Conservation (phyloP, 2,329 filamentous ascomycete species). For the Aspergillus costaricaensis region DNA sequence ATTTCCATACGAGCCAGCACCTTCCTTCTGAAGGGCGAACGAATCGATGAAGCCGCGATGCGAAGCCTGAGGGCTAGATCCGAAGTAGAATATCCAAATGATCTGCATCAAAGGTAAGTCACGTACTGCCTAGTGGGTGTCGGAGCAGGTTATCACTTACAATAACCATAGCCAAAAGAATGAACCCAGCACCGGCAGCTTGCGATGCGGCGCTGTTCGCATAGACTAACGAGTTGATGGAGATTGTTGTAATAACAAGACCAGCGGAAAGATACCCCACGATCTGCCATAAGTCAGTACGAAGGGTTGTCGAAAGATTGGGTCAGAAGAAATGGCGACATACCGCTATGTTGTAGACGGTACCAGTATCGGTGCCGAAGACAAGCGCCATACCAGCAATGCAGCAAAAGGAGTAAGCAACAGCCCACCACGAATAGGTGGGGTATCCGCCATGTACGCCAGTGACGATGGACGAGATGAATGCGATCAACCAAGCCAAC, state of each 20-base stretch:
- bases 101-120: conserved; percentile 61
- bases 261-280: conserved; percentile 84
- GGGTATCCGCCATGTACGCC: conserved; percentile 64
- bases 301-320: background rate
- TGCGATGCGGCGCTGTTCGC: conserved; percentile 68
- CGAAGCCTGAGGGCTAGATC: conserved; percentile 81
- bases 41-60: conserved; percentile 93
- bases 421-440: conserved; percentile 89
- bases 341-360: conserved; percentile 87
- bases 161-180: conserved; percentile 87
- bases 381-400: conserved; percentile 80
- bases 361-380: conserved; percentile 78
- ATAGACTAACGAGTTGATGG: conserved; percentile 85
- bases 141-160: conserved; percentile 56
- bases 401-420: conserved; percentile 81
- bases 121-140: background rate
- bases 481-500: conserved; percentile 94
- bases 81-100: conserved; percentile 99
- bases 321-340: conserved; percentile 25
- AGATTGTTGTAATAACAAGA: conserved; percentile 80
- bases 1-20: conserved; percentile 60
- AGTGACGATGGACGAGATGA: conserved; percentile 80
- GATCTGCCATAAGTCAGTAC: conserved; percentile 54
- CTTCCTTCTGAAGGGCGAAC: conserved; percentile 88
- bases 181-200: conserved; percentile 88